phyloP scores from a whole-genome alignment of 352 stramenopile genomes.

The Phytophthora crassamura region DNA sequence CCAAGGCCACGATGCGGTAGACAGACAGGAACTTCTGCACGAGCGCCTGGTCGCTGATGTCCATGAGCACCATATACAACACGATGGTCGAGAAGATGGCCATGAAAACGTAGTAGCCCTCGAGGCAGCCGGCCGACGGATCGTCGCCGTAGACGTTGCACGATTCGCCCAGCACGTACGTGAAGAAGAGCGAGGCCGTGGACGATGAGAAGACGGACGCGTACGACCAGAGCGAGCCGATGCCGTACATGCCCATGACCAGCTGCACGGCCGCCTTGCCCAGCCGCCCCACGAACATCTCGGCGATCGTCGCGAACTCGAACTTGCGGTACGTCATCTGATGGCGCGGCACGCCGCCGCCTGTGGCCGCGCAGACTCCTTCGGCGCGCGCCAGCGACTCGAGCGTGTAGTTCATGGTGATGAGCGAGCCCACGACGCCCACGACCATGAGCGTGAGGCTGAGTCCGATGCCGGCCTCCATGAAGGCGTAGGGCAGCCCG shows the following conservation, averaged over 20 bases:
- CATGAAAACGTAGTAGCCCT: constrained; percentile 83
- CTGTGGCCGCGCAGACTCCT: constrained; percentile 68
- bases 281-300: constrained; percentile 83
- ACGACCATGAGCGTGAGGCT: constrained; percentile 65
- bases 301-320: constrained; percentile 81
- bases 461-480: constrained; percentile 71
- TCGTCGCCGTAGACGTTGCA: constrained; percentile 74
- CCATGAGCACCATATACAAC: constrained; percentile 83
- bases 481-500: constrained; percentile 82
- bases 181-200: constrained; percentile 80
- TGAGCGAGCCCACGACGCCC: constrained; percentile 64
- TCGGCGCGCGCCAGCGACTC: constrained; percentile 81
- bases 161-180: constrained; percentile 62
- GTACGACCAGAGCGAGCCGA: constrained; percentile 86
- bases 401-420: constrained; percentile 92
- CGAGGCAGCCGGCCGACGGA: constrained; percentile 56
- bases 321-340: constrained; percentile 89
- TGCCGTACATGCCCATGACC: constrained; percentile 77
- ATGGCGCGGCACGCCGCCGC: constrained; percentile 57
- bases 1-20: constrained; percentile 81
- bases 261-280: constrained; percentile 73
- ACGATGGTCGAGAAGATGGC: constrained; percentile 76
- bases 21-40: constrained; percentile 87
- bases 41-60: constrained; percentile 82
- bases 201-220: constrained; percentile 90